Base-by-base conservation (phyloP, 352 stramenopile genomes). In the Chrysophaeum taylorii region DNA sequence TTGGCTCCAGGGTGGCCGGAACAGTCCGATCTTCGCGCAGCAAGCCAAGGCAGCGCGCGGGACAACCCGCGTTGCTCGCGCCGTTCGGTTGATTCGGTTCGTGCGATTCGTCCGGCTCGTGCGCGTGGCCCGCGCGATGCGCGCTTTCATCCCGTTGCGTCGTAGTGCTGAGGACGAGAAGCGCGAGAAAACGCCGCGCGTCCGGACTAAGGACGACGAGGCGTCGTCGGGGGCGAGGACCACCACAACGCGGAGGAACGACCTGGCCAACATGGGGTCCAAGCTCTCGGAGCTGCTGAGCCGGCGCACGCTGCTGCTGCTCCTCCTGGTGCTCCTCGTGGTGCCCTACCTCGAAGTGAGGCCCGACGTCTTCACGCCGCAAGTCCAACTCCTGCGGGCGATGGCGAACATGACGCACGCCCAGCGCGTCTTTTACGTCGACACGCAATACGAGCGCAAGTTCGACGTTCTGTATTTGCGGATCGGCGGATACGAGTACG, bases 91-190 rank as follows among this genome's bases (percentile, higher is more conserved):
- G 69, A 84, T 94, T 16, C 85, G 89, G 15, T 79, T 94, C 27
- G 84, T 94, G 43, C 84, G 89, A n/a, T 70, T 94, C 18, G 85
- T 94, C 68, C 85, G 88, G 35, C 87, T 94, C 77, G 75, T 94
- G 5, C 86, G 88, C 5, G 88, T 94, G 39, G 42, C 90, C 25
- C 74, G 74, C 54, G n/a, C n/a, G n/a, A n/a, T n/a, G n/a, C n/a
- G n/a, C n/a, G n/a, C n/a, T n/a, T 57, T 80, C 33, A 72, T 75
- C 67, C 75, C 75, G 63, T 37, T 62, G 21, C 41, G 41, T 12
- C 41, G 12, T 21, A 48, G 41, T n/a, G n/a, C n/a, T n/a, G n/a
- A n/a, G n/a, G n/a, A n/a, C n/a, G n/a, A n/a, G n/a, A n/a, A n/a
- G n/a, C n/a, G n/a, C n/a, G n/a, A n/a, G n/a, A n/a, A n/a, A n/a